Base-by-base conservation (phyloP, 306 rosid genomes). In the Cucumis cinereus region DNA sequence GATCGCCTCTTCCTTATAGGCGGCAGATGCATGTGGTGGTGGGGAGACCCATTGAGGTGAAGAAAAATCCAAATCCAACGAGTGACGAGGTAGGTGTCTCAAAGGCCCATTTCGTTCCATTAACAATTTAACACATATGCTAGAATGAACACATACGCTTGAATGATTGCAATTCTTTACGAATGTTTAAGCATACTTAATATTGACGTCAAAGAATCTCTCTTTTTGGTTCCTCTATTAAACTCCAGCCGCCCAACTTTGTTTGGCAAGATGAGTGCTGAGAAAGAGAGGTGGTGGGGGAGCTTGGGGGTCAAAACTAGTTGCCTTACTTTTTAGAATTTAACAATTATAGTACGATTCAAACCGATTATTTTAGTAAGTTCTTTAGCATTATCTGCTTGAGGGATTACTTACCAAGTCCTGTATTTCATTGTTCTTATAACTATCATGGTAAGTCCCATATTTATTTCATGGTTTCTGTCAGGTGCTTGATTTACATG, bases 11-110 rank as follows among this genome's bases (percentile, higher is more conserved):
- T 45, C 98, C 98, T 12, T 85, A 61, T 70, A 87, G 87, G 72
- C 83, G 50, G 63, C 91, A 90, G 52, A 88, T 93, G 96, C 88
- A 88, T 76, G 90, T 91, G 81, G 96, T 86, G 22, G 97, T 93
- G 56, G 98, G 98, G 36, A 88, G 79, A 77, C 97, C 98, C 74
- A 93, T 91, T 54, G 89, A 86, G 80, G 30, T 91, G 40, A 78
- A 80, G 71, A 88, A 82, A 84, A 93, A 82, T 85, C 91, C 92
- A 76, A 86, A 90, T 38, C 98, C 98, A 74, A 81, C 92, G 23
- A 55, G 56, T 62, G 96, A 85, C 58, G 85, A 87, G 89, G 91
- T 85, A 83, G 59, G 36, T 67, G 70, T 24, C 40, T 52, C 24
- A 47, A 35, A 63, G 19, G 41, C 38, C 40, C 40, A 10, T 16